Conservation (phyloP, 805 yeast genomes). For the Alloascoidea hylecoeti region DNA sequence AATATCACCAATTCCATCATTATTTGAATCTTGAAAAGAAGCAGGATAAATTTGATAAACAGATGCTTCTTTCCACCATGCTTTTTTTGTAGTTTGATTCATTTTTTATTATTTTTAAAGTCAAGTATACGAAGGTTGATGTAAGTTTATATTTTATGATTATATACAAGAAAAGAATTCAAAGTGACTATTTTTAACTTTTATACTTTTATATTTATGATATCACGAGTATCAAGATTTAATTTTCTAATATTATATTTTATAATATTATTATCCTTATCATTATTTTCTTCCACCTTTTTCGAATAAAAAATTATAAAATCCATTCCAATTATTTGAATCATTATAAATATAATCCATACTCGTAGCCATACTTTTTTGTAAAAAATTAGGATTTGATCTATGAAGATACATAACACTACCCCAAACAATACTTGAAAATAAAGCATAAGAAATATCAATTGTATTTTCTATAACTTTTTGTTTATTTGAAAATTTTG, state of each 20-base stretch:
- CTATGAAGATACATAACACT: constrained; percentile 58
- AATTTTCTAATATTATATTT: no score
- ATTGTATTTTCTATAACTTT: constrained; percentile 11
- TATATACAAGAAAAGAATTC: no score
- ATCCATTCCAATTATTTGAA: constrained; percentile 31
- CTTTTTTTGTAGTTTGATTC: no score
- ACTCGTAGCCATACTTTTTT: constrained; percentile 47
- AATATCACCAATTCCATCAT: constrained; percentile 45
- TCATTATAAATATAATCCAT: constrained; percentile 65
- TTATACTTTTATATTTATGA: no score
- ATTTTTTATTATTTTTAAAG: no score
- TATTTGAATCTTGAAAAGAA: constrained; percentile 41
- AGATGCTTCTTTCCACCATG: constrained; percentile 44
- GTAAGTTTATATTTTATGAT: no score
- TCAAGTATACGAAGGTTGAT: no score
- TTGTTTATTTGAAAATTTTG: constrained; percentile 1
- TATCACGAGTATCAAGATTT: no score
- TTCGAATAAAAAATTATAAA: constrained; percentile 27
- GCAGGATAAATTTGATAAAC: constrained; percentile 52
- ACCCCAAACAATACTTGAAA: constrained; percentile 61
- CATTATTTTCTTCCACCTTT: constrained; percentile 12
- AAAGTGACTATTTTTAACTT: no score
- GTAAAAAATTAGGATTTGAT: constrained; percentile 45
- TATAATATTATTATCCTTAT: no score
- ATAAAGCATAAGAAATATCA: constrained; percentile 35